Evolutionary conservation across 768 basidiomycete species (phyloP), one percentile per base, ranked within the genome.

Genomic region (Lactarius psammicola): DNA sequence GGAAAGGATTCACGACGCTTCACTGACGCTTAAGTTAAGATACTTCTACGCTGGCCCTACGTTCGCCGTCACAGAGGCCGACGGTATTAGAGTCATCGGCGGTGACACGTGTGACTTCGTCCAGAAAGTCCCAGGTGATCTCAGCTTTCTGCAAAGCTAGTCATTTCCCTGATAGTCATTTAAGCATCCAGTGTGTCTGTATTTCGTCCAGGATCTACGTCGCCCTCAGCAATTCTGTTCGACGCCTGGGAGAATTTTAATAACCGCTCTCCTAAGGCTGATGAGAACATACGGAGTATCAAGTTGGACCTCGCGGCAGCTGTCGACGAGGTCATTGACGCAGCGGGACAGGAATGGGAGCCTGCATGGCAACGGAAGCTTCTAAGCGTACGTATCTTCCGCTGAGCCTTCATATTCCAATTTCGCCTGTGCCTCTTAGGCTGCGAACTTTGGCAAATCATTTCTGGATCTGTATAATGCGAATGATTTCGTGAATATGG

Each of bases 401-500:
- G 36, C 30, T 55, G 28, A 31, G 4, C 10, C 6, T 17, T 40
- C 60, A 10, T 18, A 65, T 46, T 26, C 56, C 23, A 34, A n/a
- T 40, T 40, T 36, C 54, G 20, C 23, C 30, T 68, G 0, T 53
- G n/a, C 4, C 9, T 30, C 40, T 8, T 69, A 96, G 92, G 94
- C 95, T n/a, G 96, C 96, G 9, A 95, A 95, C 74, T 98, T 96
- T 72, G 97, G 96, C 1, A 85, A 94, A 66, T 90, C 93, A 0
- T 99, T 95, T 74, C 77, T 99, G 68, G 97, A 98, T 73, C 81
- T 94, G 31, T 91, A 94, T 73, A 92, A 98, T 74, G 92, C 96
- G 4, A 87, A 86, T 0, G 94, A 97, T 72, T 95, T 97, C 70
- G 87, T 98, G 36, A 83, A 86, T 56, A 94, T 97, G 89, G 95